Conservation (phyloP, 2,329 filamentous ascomycete species). For the Colletotrichum gloeosporioides region DNA sequence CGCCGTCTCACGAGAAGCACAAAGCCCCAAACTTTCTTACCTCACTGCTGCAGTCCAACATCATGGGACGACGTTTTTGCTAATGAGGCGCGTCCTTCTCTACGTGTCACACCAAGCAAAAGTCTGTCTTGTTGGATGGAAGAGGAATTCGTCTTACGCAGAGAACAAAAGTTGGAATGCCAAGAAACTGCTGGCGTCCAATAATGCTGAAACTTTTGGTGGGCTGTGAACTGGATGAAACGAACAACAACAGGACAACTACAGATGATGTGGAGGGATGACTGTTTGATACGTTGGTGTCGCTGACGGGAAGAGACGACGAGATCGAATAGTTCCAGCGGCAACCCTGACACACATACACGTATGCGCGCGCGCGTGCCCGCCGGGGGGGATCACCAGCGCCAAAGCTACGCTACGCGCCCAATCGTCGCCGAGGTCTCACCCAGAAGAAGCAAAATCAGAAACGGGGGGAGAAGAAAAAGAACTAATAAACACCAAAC, state of each 20-base stretch:
- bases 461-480: neutral
- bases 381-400: neutral
- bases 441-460: neutral
- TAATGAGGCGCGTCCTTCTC: neutral
- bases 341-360: neutral
- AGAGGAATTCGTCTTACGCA: neutral
- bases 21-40: neutral
- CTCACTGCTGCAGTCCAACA: neutral
- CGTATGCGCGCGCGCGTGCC: neutral
- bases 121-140: neutral
- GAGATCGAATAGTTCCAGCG: neutral
- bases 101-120: neutral
- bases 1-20: neutral
- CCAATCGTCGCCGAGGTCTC: neutral
- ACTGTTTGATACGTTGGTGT: neutral
- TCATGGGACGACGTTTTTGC: neutral
- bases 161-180: neutral
- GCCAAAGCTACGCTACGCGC: neutral
- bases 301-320: neutral
- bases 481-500: constrained; percentile 8
- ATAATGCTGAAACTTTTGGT: neutral
- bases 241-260: neutral
- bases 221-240: neutral
- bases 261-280: neutral
- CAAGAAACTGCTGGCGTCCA: neutral